Conservation (phyloP, 2,329 filamentous ascomycete genomes). For the Fusarium sp. region DNA sequence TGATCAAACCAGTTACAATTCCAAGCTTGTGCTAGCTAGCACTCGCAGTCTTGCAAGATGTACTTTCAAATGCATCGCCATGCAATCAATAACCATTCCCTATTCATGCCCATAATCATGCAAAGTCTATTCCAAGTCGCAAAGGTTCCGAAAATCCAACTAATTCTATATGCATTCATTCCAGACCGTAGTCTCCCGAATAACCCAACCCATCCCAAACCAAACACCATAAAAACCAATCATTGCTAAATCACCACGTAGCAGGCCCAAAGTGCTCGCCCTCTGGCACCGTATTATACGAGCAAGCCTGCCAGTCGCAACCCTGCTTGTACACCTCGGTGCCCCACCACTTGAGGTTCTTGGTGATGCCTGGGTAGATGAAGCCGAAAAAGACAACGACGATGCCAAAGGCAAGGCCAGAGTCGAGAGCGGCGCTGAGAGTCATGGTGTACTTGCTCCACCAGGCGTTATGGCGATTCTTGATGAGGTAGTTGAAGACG, state of each 20-base stretch:
- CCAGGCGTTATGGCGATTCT: constrained; percentile 76
- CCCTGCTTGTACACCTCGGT: constrained; percentile 87
- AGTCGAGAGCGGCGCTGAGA: constrained; percentile 83
- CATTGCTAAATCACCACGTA: constrained; percentile 57
- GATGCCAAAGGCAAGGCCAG: constrained; percentile 82
- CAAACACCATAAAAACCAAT: neutral
- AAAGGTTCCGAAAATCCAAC: neutral
- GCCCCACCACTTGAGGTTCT: constrained; percentile 85
- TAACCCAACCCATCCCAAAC: neutral
- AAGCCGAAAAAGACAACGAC: constrained; percentile 88
- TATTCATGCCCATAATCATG: constrained; percentile 16
- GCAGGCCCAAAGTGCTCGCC: constrained; percentile 75
- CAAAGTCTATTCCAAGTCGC: constrained; percentile 30
- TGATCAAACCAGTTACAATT: neutral
- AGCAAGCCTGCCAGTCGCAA: constrained; percentile 85
- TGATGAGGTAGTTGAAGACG: constrained; percentile 82
- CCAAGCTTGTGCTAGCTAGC: neutral
- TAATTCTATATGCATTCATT: constrained; percentile 37
- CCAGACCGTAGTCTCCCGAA: neutral
- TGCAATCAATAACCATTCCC: constrained; percentile 8
- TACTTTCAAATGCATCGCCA: neutral
- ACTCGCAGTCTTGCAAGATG: neutral
- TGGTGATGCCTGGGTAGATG: constrained; percentile 81
- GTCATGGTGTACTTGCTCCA: constrained; percentile 96
- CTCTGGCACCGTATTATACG: constrained; percentile 71